Evolutionary conservation across 306 rosid genomes (phyloP).

Genomic region (Cucurbita maxima): DNA sequence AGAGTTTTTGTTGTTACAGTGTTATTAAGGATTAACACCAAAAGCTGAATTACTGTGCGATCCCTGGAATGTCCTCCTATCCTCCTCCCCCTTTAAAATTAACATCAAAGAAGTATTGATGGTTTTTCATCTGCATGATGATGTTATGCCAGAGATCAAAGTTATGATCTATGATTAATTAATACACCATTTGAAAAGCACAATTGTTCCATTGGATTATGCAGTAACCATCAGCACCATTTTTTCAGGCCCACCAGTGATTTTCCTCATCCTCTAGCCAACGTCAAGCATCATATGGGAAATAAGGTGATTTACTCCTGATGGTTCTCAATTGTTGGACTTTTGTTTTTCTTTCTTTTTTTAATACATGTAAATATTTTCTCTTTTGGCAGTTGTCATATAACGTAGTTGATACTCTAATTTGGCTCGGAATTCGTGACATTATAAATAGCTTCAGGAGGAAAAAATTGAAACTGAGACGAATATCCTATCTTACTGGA

Average conservation of each 20-base stretch:
- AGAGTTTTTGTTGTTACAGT: background rate
- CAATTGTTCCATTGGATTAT: background rate
- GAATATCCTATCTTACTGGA: slow-evolving; percentile 63
- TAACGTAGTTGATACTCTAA: slow-evolving; percentile 70
- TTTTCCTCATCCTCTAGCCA: slow-evolving; percentile 88
- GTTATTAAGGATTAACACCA: background rate
- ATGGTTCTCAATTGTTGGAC: background rate
- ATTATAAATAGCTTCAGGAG: slow-evolving; percentile 74
- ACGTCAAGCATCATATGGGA: slow-evolving; percentile 56
- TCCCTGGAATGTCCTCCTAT: background rate
- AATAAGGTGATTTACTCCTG: slow-evolving; percentile 46
- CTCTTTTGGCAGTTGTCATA: slow-evolving; percentile 69
- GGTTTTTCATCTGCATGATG: background rate
- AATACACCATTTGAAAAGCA: background rate
- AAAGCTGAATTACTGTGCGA: background rate
- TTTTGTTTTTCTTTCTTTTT: slow-evolving; percentile 7
- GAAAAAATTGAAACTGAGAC: slow-evolving; percentile 64
- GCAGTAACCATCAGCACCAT: background rate
- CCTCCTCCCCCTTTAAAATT: background rate
- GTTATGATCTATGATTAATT: background rate
- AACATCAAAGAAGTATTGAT: background rate
- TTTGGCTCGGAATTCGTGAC: slow-evolving; percentile 94
- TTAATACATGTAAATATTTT: background rate
- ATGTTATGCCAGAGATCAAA: background rate
- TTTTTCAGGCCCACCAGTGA: slow-evolving; percentile 76